Conservation (phyloP, 2,329 filamentous ascomycete species). For the Neonectria magnoliae region DNA sequence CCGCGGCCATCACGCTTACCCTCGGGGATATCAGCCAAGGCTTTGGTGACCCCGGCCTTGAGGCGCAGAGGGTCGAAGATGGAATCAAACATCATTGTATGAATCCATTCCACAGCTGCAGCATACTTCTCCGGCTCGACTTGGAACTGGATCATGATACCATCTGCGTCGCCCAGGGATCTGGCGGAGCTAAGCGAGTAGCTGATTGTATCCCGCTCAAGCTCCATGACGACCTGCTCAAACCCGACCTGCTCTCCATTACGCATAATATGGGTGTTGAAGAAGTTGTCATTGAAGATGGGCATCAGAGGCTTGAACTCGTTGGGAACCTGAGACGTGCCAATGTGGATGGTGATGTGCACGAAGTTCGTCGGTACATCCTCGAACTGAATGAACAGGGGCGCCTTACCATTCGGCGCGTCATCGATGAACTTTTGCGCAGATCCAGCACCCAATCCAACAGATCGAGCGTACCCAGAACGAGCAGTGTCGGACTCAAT, state of each 20-base stretch:
- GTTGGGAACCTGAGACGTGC: constrained; percentile 80
- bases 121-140: constrained; percentile 90
- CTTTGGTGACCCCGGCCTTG: constrained; percentile 76
- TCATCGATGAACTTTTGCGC: constrained; percentile 82
- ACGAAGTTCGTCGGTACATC: constrained; percentile 94
- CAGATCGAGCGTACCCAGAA: constrained; percentile 77
- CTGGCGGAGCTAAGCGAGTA: constrained; percentile 78
- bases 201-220: constrained; percentile 90
- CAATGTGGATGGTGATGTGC: constrained; percentile 82
- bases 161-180: constrained; percentile 80
- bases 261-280: constrained; percentile 85
- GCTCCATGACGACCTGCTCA: constrained; percentile 88
- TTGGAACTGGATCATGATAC: constrained; percentile 83
- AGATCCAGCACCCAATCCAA: constrained; percentile 73
- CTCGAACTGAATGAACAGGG: constrained; percentile 96
- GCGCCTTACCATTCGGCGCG: constrained; percentile 67
- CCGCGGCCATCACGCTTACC: constrained; percentile 84
- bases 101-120: constrained; percentile 83
- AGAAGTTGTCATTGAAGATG: constrained; percentile 92
- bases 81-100: constrained; percentile 86
- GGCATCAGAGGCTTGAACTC: constrained; percentile 85
- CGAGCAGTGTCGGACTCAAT: constrained; percentile 88
- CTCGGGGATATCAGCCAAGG: constrained; percentile 91
- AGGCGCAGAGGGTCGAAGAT: constrained; percentile 80
- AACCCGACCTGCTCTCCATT: constrained; percentile 84